phyloP scores from a whole-genome alignment of 805 yeast species.

The Metschnikowia dekortorum region DNA sequence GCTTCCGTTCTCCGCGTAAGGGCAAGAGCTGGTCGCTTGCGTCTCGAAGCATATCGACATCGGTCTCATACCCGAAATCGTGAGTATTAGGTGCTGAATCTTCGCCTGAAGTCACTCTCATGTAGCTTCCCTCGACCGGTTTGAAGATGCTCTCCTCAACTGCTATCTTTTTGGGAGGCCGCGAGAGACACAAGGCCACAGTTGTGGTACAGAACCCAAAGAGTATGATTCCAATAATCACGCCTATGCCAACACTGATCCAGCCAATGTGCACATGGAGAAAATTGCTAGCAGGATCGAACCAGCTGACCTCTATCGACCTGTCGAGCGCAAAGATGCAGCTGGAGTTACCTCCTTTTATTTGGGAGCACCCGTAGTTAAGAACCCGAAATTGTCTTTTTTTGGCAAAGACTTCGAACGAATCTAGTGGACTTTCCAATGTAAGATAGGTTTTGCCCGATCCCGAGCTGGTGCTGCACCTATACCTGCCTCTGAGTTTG shows the following conservation, averaged over 20 bases:
- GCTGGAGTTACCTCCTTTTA: conserved; percentile 22
- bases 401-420: conserved; percentile 22
- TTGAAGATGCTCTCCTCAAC: conserved; percentile 6
- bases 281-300: conserved; percentile 40
- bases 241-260: conserved; percentile 64
- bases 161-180: conserved; percentile 3
- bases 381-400: conserved; percentile 55
- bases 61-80: conserved; percentile 43
- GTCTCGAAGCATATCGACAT: conserved; percentile 30
- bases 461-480: conserved; percentile 10
- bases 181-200: conserved; percentile 14
- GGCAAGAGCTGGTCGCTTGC: conserved; percentile 33
- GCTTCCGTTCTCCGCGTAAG: conserved; percentile 12
- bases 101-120: conserved; percentile 35
- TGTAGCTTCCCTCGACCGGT: conserved; percentile 27
- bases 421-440: conserved; percentile 4
- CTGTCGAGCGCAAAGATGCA: conserved; percentile 66
- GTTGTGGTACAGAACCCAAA: conserved; percentile 23
- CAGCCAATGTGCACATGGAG: conserved; percentile 62
- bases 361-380: conserved; percentile 54
- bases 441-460: conserved; percentile 13
- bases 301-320: conserved; percentile 65
- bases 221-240: conserved; percentile 54
- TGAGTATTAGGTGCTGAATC: conserved; percentile 14
- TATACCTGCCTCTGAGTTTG: conserved; percentile 9